Base-by-base conservation (phyloP, 805 yeast genomes). In the Hemisphaericaspora nanyangensis region DNA sequence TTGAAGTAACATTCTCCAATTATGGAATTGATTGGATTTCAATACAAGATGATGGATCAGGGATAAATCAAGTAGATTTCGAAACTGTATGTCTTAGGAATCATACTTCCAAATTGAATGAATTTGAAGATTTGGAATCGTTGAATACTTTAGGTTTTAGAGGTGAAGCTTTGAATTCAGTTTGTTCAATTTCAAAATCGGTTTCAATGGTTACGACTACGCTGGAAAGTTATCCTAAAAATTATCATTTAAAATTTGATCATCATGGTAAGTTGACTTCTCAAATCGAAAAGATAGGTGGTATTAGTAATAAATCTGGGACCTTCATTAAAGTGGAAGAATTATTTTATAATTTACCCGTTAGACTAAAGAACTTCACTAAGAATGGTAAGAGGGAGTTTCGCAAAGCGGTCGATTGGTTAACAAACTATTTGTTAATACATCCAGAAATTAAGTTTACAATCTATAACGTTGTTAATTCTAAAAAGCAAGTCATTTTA, bases 131-230 rank as follows among this genome's bases (percentile, higher is more conserved):
- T 46, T 61, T 85, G 27, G 40, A 51, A 13, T 39, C 45, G 1
- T 76, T 83, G 3, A 47, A 50, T 4, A 80, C 90, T 0, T 60
- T 82, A 22, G 95, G 95, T 0, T 85, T 85, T 51, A 68, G 95
- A 58, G 95, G 95, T 19, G 93, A 85, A 56, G 93, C 93, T 0
- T 64, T 85, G 53, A 78, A 84, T 47, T 82, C 91, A 0, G 51
- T 85, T 7, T 80, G 87, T 51, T 71, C 80, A 5, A 63, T 84
- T 13, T 50, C 62, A 3, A 58, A 79, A 1, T 60, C 66, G 6
- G 55, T 84, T 6, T 48, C 52, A 6, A 66, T 85, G 1, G 56
- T 51, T 1, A 84, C 89, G 0, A 70, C 83, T 3, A 67, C 75
- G 2, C 45, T 45, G 5, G 55, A 61, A 0, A 63, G 56, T 1